Evolutionary conservation across 2,329 filamentous ascomycete genomes (phyloP), one percentile per base, ranked within the genome.

Genomic region (Pezicula carpinea): DNA sequence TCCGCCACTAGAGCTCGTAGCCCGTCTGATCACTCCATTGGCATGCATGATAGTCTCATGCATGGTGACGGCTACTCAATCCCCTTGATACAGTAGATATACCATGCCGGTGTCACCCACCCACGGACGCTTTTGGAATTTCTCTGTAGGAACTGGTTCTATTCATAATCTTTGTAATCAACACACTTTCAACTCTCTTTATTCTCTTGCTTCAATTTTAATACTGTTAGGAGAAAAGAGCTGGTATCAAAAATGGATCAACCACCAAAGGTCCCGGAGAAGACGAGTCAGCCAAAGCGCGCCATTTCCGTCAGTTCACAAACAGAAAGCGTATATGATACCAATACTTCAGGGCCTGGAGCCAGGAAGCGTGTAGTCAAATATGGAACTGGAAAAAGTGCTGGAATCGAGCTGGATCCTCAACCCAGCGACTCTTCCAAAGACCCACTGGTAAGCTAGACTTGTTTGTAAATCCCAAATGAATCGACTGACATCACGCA

Each of bases 371-470:
- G 22, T 15, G 22, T 11, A 11, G 15, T n/a, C n/a, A 40, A 40
- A n/a, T 40, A 40, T 40, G 38, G 38, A 29, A 40, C 11, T n/a
- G 38, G 38, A 11, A 40, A 23, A 23, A 14, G 26, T 40, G 18
- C 38, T 22, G 46, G 36, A 49, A 15, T 50, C 33, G 51, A 48
- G 34, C 29, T 56, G 45, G 45, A 75, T 8, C 77, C 78, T 3
- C 77, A 77, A 58, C 77, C 77, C 0, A 80, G 74, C 44, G 73
- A 79, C 46, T 73, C 77, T 46, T 65, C 68, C 0, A 67, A 72
- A 19, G 78, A 81, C 59, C 77, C 77, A 43, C 54, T 80, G 60
- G 76, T 79, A 65, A 46, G 71, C 61, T 36, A 15, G 32, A 6
- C 4, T 38, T 6, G 10, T 2, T 6, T 8, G 1, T 18, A 7